Conservation (phyloP, 495 filamentous ascomycete species). For the Podospora pseudopauciseta region DNA sequence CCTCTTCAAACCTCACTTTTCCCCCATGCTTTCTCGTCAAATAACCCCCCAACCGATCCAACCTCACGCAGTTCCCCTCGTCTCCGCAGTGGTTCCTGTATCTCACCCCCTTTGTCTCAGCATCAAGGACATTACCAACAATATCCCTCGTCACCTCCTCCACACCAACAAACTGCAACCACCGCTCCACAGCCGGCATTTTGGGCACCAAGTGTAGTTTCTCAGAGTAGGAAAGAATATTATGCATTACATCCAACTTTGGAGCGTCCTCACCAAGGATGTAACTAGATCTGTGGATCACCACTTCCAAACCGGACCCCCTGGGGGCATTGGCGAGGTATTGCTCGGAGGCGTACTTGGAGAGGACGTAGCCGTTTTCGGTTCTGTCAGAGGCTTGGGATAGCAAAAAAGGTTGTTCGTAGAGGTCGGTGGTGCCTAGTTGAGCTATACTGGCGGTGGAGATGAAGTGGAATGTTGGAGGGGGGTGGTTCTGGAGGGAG, state of each 20-base stretch:
- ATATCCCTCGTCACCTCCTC: slow-evolving; percentile 10
- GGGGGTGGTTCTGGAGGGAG: slow-evolving; percentile 16
- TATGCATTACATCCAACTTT: slow-evolving; percentile 23
- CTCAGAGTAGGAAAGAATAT: slow-evolving; percentile 4
- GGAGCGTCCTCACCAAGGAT: slow-evolving; percentile 28
- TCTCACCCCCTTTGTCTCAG: neutral
- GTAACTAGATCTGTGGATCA: slow-evolving; percentile 40
- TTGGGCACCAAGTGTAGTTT: slow-evolving; percentile 2
- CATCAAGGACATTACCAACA: neutral
- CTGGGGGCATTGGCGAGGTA: slow-evolving; percentile 36
- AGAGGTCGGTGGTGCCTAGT: slow-evolving; percentile 18
- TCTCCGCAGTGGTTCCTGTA: slow-evolving; percentile 14
- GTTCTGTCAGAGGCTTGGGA: slow-evolving; percentile 11
- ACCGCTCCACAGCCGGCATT: slow-evolving; percentile 4
- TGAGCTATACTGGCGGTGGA: slow-evolving; percentile 39
- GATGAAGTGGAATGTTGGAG: slow-evolving; percentile 41
- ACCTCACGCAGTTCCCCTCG: slow-evolving; percentile 10
- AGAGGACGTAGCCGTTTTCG: slow-evolving; percentile 42
- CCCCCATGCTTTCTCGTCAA: neutral
- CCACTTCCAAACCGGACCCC: slow-evolving; percentile 30
- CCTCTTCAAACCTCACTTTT: neutral
- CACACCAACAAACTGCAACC: slow-evolving; percentile 13
- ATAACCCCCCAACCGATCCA: slow-evolving; percentile 11
- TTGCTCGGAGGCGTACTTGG: slow-evolving; percentile 50
- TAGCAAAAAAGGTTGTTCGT: slow-evolving; percentile 4